These are phyloP conservation scores for Cryptosporidium canis DNA, from an alignment of 169 alveolate genomes.

Conservation along the genomic window DNA sequence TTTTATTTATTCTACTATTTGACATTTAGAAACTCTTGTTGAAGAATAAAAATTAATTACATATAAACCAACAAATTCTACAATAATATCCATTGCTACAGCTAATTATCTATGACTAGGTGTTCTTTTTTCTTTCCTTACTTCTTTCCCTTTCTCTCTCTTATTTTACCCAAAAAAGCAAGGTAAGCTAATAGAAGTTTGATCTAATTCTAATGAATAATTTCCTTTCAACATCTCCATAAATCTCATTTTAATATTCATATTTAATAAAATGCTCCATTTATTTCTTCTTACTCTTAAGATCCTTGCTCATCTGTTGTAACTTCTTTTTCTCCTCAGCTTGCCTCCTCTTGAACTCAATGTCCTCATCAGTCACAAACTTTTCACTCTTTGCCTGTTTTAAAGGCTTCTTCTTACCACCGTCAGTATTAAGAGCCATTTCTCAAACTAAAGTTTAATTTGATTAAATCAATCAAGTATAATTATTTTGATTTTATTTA, in stretches of 20 bases:
- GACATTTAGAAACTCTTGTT: too few relatives aligned
- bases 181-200: too few relatives aligned
- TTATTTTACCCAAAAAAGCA: too few relatives aligned
- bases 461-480: not conserved
- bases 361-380: conserved; percentile 79
- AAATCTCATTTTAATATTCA: not conserved
- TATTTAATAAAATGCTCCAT: not conserved
- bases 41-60: too few relatives aligned
- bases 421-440: conserved; percentile 73
- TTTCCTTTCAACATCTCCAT: not conserved
- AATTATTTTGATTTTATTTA: not conserved
- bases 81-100: too few relatives aligned
- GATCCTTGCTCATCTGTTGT: conserved; percentile 65
- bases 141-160: too few relatives aligned
- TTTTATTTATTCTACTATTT: too few relatives aligned
- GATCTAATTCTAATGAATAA: not conserved
- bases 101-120: too few relatives aligned
- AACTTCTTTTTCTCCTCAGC: conserved; percentile 78
- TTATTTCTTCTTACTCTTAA: conserved; percentile 28
- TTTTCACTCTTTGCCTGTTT: conserved; percentile 80
- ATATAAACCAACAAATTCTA: too few relatives aligned
- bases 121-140: too few relatives aligned
- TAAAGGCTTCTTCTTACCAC: conserved; percentile 83
- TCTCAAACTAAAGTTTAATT: not conserved
- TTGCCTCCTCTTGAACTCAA: conserved; percentile 80